A percentile compares a stretch with the other conserved stretches of the same genome.
These are phyloP conservation scores for Heterococcus sp. DNA, from an alignment of 108 stramenopile species.

Conservation along the genomic window DNA sequence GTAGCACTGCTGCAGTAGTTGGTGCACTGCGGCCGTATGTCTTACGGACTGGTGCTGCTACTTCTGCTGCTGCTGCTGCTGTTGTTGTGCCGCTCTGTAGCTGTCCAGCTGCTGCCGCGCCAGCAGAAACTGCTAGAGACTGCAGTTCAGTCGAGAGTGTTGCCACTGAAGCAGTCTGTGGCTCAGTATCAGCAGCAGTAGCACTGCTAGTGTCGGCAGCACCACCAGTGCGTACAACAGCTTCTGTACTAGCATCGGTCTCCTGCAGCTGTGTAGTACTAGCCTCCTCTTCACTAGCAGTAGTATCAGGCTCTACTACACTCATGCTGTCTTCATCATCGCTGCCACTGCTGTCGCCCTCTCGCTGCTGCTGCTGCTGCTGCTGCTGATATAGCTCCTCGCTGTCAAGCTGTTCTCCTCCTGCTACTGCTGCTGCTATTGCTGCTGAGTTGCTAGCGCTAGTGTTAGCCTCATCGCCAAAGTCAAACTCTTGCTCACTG, in stretches of 20 bases:
- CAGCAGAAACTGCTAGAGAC: no score
- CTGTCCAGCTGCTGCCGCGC: no score
- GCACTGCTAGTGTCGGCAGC: background rate
- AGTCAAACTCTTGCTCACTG: slow-evolving; percentile 23
- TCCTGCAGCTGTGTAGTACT: no score
- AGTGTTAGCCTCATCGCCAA: background rate
- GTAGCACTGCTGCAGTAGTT: no score
- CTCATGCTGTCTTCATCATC: background rate
- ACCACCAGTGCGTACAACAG: no score
- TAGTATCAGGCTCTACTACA: no score
- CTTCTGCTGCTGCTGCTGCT: background rate
- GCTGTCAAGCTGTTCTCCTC: background rate
- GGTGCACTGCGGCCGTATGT: background rate
- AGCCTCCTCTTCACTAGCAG: no score
- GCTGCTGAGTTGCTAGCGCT: background rate
- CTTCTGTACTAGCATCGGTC: no score
- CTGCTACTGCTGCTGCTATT: background rate
- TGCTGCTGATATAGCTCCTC: background rate
- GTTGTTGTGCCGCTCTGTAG: background rate
- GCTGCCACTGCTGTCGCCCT: background rate
- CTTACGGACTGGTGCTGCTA: no score
- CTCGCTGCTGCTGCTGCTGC: background rate
- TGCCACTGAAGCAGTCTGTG: no score
- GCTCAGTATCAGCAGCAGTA: background rate
- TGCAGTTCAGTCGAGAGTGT: no score